Conservation (phyloP, 805 yeast genomes). For the Wickerhamiella brachini region DNA sequence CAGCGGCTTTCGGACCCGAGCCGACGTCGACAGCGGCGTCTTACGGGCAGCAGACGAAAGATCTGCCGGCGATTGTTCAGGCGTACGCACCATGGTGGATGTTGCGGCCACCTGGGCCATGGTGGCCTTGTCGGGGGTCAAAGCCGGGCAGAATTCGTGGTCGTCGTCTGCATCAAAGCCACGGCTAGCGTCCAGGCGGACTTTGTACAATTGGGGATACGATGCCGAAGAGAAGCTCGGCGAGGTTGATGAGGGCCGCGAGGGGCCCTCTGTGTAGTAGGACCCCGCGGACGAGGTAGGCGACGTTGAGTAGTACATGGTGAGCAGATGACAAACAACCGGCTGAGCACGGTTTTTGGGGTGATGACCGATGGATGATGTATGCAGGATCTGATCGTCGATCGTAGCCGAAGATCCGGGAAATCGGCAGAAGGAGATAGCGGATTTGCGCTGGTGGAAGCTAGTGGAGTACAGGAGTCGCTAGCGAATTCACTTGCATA, state of each 20-base stretch:
- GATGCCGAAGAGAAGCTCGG: conserved; percentile 19
- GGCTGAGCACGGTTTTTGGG: not conserved
- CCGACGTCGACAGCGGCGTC: conserved; percentile 4
- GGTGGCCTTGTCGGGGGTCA: conserved; percentile 8
- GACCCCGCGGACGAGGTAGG: conserved; percentile 9
- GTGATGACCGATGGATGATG: not conserved
- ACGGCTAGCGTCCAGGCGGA: conserved; percentile 35
- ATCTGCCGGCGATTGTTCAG: not conserved
- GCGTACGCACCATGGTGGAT: not conserved
- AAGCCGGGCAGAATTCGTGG: conserved; percentile 50
- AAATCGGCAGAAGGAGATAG: no score
- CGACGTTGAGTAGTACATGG: conserved; percentile 7
- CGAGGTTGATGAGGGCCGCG: conserved; percentile 21
- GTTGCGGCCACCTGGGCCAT: conserved; percentile 2
- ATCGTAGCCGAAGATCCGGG: no score
- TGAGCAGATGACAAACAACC: not conserved
- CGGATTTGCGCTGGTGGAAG: no score
- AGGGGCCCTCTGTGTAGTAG: conserved; percentile 6
- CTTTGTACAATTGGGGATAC: conserved; percentile 13
- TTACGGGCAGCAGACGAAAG: not conserved
- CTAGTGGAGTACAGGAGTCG: no score
- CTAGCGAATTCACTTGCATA: no score
- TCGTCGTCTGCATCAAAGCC: conserved; percentile 64
- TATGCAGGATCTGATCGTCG: not conserved
- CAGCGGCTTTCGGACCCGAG: conserved; percentile 13